Percentiles rank a stretch among this genome's conserved stretches.
Evolutionary conservation across 2,329 filamentous ascomycete species (phyloP).

Genomic region (Pestalotiopsis sp.): DNA sequence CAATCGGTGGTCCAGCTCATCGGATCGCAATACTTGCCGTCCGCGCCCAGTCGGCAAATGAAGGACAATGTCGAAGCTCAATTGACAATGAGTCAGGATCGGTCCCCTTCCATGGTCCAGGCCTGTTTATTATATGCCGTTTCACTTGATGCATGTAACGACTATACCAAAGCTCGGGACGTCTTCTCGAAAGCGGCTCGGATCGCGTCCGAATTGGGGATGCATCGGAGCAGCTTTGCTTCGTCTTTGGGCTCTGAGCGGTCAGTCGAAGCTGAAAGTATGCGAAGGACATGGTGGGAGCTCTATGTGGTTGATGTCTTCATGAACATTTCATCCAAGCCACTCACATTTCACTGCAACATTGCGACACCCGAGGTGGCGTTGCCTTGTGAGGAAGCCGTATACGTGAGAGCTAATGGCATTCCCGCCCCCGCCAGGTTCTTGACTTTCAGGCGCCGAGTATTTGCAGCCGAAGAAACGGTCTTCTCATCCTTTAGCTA

Average conservation of each 20-base stretch:
- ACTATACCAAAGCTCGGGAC: neutral
- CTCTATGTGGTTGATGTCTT: conserved; percentile 5
- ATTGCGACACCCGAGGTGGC: conserved; percentile 2
- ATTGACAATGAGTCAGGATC: conserved; percentile 2
- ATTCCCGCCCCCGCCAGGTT: neutral
- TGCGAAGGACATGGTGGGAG: conserved; percentile 8
- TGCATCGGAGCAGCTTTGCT: conserved; percentile 1
- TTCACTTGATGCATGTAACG: neutral
- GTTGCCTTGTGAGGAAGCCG: neutral
- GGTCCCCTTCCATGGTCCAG: conserved; percentile 3
- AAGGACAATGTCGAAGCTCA: neutral
- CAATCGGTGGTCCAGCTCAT: conserved; percentile 1
- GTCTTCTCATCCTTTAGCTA: neutral
- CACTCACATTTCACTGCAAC: neutral
- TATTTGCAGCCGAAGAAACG: neutral
- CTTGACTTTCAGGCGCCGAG: neutral
- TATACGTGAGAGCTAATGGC: neutral
- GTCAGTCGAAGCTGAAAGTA: neutral
- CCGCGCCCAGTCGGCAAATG: neutral
- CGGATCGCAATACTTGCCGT: neutral
- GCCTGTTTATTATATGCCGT: conserved; percentile 1
- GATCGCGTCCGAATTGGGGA: neutral
- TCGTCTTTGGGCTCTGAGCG: neutral
- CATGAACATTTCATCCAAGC: conserved; percentile 3
- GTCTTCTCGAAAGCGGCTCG: neutral